Percentiles rank a stretch among this genome's conserved stretches.
These are phyloP conservation scores for Picochlorum sp. DNA, from an alignment of 139 green algal genomes.

Conservation along the genomic window DNA sequence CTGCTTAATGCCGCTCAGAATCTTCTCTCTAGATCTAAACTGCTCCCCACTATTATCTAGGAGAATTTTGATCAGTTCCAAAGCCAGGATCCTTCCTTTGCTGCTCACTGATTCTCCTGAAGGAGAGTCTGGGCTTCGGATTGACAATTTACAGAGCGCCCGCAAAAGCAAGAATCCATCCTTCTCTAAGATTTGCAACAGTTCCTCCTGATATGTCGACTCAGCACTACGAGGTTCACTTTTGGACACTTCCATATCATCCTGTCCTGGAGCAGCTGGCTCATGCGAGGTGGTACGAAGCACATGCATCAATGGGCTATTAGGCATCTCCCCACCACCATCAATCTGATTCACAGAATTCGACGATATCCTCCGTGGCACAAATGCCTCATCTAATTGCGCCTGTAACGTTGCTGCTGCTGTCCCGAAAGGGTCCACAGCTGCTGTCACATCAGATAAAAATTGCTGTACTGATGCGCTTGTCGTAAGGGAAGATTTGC, in stretches of 20 bases:
- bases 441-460: constrained; percentile 65
- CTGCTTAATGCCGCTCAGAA: constrained; percentile 81
- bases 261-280: not conserved
- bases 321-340: too few relatives aligned
- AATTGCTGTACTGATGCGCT: constrained; percentile 69
- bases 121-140: constrained; percentile 51
- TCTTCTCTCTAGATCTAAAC: constrained; percentile 74
- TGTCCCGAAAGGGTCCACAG: constrained; percentile 43
- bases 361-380: not conserved
- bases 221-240: not conserved
- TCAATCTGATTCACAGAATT: too few relatives aligned
- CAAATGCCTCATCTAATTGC: constrained; percentile 18
- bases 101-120: constrained; percentile 59
- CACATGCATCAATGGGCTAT: too few relatives aligned
- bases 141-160: constrained; percentile 94
- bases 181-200: constrained; percentile 44
- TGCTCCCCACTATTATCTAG: constrained; percentile 85
- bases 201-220: not conserved
- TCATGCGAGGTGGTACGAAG: not conserved
- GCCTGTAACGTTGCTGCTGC: constrained; percentile 41
- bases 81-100: constrained; percentile 73
- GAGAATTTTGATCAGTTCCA: constrained; percentile 94
- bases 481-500: constrained; percentile 18
- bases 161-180: constrained; percentile 96
- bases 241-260: not conserved